A percentile compares a stretch with the other conserved stretches of the same genome.
These are phyloP conservation scores for Septoria linicola DNA, from an alignment of 2,329 filamentous ascomycete genomes.

Conservation along the genomic window DNA sequence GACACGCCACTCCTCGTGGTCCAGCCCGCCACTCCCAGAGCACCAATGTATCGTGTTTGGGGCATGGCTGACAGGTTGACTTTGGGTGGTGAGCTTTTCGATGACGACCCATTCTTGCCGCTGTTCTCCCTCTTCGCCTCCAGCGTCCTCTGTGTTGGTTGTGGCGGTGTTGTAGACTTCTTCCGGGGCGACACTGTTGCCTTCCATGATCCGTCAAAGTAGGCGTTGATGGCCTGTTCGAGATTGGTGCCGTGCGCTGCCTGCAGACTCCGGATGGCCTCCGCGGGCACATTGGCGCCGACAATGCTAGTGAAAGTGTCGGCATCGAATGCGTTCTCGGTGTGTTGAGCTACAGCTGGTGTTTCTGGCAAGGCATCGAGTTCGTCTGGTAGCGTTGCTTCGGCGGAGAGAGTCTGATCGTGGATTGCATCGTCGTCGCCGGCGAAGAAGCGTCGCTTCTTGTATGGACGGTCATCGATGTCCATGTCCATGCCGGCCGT, in stretches of 20 bases:
- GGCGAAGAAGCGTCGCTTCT: constrained; percentile 64
- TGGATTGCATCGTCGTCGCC: constrained; percentile 46
- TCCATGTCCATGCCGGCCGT: constrained; percentile 27
- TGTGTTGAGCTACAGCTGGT: constrained; percentile 9
- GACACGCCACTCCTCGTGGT: constrained; percentile 77
- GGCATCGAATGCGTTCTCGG: constrained; percentile 51
- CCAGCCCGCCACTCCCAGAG: constrained; percentile 90
- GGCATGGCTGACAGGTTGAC: constrained; percentile 48
- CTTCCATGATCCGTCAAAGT: constrained; percentile 64
- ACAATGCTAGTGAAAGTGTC: constrained; percentile 58
- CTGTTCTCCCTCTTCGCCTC: constrained; percentile 12
- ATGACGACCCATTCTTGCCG: constrained; percentile 4
- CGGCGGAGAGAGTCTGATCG: constrained; percentile 31
- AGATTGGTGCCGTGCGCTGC: constrained; percentile 54
- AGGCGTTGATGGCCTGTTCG: constrained; percentile 63
- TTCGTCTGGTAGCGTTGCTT: constrained; percentile 38
- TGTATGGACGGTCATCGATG: constrained; percentile 55
- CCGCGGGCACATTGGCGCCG: constrained; percentile 50
- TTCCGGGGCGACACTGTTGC: constrained; percentile 28
- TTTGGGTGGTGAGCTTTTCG: constrained; percentile 16
- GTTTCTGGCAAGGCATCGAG: constrained; percentile 34
- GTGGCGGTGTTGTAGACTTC: constrained; percentile 19
- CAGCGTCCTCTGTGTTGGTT: constrained; percentile 17
- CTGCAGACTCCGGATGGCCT: constrained; percentile 51
- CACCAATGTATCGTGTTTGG: constrained; percentile 74